Evolutionary conservation across 441 rosid species (phyloP).

Genomic region (Gossypium schwendimanii): DNA sequence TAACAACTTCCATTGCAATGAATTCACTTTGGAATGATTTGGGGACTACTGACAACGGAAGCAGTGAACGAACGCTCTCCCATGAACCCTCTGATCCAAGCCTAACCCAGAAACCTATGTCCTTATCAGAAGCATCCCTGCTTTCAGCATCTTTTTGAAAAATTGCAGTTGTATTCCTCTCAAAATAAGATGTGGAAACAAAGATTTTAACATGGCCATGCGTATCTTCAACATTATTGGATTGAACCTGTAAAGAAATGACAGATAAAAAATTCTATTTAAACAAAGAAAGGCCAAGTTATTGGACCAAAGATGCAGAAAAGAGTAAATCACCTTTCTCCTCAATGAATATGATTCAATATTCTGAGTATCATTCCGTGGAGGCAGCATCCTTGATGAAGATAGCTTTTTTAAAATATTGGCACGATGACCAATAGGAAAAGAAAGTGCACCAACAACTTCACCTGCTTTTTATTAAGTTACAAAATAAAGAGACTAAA

Average conservation of each 20-base stretch:
- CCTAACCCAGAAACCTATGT: slow-evolving; percentile 91
- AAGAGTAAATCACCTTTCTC: slow-evolving; percentile 55
- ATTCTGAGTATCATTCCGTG: slow-evolving; percentile 46
- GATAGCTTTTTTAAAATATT: slow-evolving; percentile 62
- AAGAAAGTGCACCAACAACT: slow-evolving; percentile 83
- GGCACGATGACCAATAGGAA: slow-evolving; percentile 74
- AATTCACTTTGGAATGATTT: slow-evolving; percentile 56
- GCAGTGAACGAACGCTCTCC: slow-evolving; percentile 85
- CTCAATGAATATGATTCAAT: slow-evolving; percentile 51
- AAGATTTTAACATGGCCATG: slow-evolving; percentile 57
- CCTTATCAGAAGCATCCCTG: slow-evolving; percentile 42
- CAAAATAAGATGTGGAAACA: slow-evolving; percentile 76
- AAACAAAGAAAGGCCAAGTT: not conserved
- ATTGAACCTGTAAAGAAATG: slow-evolving; percentile 26
- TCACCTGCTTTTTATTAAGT: slow-evolving; percentile 60
- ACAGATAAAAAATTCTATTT: not conserved
- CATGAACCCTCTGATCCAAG: slow-evolving; percentile 54
- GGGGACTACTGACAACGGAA: slow-evolving; percentile 80
- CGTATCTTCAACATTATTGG: slow-evolving; percentile 40
- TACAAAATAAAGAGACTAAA: slow-evolving; percentile 4
- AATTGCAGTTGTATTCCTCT: slow-evolving; percentile 53
- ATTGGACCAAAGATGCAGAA: not conserved
- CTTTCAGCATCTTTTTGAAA: slow-evolving; percentile 46
- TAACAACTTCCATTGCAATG: slow-evolving; percentile 79
- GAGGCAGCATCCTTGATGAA: slow-evolving; percentile 75